Evolutionary conservation across 2,329 filamentous ascomycete species (phyloP).

Genomic region (Sporothrix schenckii): DNA sequence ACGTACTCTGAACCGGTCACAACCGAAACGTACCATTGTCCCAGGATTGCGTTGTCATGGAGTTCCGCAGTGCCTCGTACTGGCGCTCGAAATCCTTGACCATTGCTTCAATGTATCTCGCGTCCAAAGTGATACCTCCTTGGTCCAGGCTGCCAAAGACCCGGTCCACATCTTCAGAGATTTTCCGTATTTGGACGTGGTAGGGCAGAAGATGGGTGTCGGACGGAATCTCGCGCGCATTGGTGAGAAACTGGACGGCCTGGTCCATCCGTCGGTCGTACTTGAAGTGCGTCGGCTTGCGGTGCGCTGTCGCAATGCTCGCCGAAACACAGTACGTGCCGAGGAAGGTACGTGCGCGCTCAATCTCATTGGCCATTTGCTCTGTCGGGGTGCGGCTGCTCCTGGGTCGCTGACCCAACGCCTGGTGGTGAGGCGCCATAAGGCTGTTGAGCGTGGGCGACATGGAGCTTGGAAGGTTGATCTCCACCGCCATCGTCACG

Average conservation of each 20-base stretch:
- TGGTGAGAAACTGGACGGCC: slow-evolving; percentile 32
- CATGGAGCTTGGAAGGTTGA: slow-evolving; percentile 32
- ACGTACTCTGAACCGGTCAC: background rate
- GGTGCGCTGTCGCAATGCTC: slow-evolving; percentile 35
- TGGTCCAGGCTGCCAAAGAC: slow-evolving; percentile 32
- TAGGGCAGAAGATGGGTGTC: slow-evolving; percentile 34
- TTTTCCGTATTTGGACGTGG: slow-evolving; percentile 35
- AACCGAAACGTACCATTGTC: slow-evolving; percentile 31
- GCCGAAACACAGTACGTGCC: slow-evolving; percentile 37
- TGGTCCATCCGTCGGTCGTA: slow-evolving; percentile 35
- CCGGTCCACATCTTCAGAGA: slow-evolving; percentile 36
- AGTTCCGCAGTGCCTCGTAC: slow-evolving; percentile 33
- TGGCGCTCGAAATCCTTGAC: slow-evolving; percentile 36
- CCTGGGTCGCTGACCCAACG: background rate
- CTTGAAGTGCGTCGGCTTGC: slow-evolving; percentile 36
- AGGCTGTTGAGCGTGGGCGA: slow-evolving; percentile 8
- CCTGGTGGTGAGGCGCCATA: background rate
- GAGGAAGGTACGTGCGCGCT: slow-evolving; percentile 35
- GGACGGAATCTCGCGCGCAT: slow-evolving; percentile 24
- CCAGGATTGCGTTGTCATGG: slow-evolving; percentile 33
- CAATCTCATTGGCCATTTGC: slow-evolving; percentile 32
- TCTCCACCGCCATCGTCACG: slow-evolving; percentile 35
- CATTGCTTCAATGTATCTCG: slow-evolving; percentile 35
- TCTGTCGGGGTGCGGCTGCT: slow-evolving; percentile 24
- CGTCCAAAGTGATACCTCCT: slow-evolving; percentile 33